phyloP scores from a whole-genome alignment of 345 rosid species.

The Syzygium jambos region DNA sequence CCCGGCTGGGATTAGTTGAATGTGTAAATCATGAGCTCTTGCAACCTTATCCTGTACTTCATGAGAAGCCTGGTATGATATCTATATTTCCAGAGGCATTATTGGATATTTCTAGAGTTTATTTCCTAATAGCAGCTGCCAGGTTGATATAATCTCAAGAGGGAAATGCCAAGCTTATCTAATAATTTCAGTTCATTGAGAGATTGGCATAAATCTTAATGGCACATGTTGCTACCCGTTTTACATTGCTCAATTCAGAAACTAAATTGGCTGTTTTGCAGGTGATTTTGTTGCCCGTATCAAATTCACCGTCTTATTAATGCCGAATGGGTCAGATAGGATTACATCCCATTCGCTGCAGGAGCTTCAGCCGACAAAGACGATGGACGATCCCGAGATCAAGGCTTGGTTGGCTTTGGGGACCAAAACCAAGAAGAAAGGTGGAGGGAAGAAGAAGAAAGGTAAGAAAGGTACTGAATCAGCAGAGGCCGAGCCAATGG shows the following conservation, averaged over 20 bases:
- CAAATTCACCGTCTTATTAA: slow-evolving; percentile 82
- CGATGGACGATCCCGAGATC: slow-evolving; percentile 84
- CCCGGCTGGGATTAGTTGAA: slow-evolving; percentile 86
- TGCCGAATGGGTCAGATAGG: slow-evolving; percentile 97
- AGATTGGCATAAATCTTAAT: neutral
- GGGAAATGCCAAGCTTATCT: neutral
- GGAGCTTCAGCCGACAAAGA: slow-evolving; percentile 67
- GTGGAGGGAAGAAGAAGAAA: slow-evolving; percentile 99
- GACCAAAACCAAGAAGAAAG: slow-evolving; percentile 83
- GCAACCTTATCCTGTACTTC: slow-evolving; percentile 95
- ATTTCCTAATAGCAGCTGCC: neutral
- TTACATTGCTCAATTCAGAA: neutral
- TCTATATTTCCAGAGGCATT: neutral
- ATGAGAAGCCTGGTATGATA: slow-evolving; percentile 81
- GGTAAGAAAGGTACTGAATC: slow-evolving; percentile 71
- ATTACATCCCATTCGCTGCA: slow-evolving; percentile 74
- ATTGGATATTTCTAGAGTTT: neutral
- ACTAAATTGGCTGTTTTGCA: slow-evolving; percentile 12
- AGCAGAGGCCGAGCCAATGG: slow-evolving; percentile 57
- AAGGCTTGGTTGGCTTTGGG: slow-evolving; percentile 96
- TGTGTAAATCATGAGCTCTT: slow-evolving; percentile 93
- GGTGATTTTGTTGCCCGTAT: slow-evolving; percentile 90
- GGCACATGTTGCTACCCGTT: neutral
- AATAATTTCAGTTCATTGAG: neutral
- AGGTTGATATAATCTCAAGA: neutral